Evolutionary conservation across 1,284 basidiomycete species (phyloP).

Genomic region (Apiotrichum sp.): DNA sequence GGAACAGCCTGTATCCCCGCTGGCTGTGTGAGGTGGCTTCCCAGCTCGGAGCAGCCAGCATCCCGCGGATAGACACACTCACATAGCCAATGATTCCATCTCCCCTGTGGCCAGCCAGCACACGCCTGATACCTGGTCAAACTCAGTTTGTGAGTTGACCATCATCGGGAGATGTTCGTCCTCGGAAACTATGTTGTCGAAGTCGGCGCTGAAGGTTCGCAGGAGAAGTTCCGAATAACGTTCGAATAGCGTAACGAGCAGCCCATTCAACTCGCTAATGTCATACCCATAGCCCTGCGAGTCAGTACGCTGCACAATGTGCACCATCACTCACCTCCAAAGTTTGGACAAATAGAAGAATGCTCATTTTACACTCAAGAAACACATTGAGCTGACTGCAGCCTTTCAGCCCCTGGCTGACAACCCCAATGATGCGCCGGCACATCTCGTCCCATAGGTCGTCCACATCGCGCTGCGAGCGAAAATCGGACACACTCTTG

Average conservation of each 20-base stretch:
- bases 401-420: conserved; percentile 65
- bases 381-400: conserved; percentile 80
- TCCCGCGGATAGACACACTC: conserved; percentile 23
- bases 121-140: conserved; percentile 68
- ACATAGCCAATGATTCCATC: conserved; percentile 60
- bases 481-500: conserved; percentile 71
- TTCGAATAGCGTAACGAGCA: conserved; percentile 83
- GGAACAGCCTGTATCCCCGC: neutral
- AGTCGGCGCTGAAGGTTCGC: conserved; percentile 71
- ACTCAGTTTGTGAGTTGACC: conserved; percentile 64
- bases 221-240: conserved; percentile 80
- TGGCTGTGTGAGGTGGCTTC: too few relatives aligned
- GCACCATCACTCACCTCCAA: conserved; percentile 61
- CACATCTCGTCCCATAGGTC: conserved; percentile 94
- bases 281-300: conserved; percentile 75
- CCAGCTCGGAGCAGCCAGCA: neutral
- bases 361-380: conserved; percentile 73
- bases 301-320: conserved; percentile 5
- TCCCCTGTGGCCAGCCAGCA: conserved; percentile 79
- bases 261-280: conserved; percentile 71
- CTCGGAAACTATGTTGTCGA: conserved; percentile 73
- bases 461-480: conserved; percentile 84
- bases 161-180: conserved; percentile 93
- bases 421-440: conserved; percentile 65
- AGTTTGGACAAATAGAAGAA: conserved; percentile 86